Evolutionary conservation across 2,329 filamentous ascomycete genomes (phyloP).

Genomic region (Tricladium varicosporioides): DNA sequence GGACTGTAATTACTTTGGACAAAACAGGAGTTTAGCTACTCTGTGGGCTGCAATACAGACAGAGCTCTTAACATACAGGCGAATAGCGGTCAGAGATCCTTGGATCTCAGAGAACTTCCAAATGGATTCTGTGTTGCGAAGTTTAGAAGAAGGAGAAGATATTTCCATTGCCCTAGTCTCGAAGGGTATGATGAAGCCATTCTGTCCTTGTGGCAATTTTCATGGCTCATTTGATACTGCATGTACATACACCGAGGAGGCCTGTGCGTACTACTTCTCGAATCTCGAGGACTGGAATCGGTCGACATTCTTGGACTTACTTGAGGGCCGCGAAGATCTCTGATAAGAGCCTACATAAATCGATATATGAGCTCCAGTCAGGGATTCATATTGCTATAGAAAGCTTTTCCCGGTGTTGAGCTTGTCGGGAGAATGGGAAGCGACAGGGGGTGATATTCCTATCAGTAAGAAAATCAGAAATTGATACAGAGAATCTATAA

Average conservation of each 20-base stretch:
- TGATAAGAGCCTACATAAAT: no score
- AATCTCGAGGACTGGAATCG: conserved; percentile 14
- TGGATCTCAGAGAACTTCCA: conserved; percentile 16
- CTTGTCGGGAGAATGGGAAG: no score
- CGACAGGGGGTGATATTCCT: no score
- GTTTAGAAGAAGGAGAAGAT: background rate
- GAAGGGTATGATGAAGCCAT: conserved; percentile 10
- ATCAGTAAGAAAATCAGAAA: no score
- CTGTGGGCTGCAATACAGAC: conserved; percentile 37
- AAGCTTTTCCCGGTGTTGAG: no score
- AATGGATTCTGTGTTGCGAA: conserved; percentile 8
- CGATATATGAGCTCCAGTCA: no score
- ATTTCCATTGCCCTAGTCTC: conserved; percentile 2
- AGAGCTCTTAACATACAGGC: conserved; percentile 37
- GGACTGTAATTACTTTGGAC: background rate
- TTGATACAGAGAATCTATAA: no score
- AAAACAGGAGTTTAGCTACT: conserved; percentile 10
- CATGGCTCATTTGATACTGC: background rate
- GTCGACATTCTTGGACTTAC: conserved; percentile 9
- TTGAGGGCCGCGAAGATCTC: no score
- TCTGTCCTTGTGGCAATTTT: conserved; percentile 12
- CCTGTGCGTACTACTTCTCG: conserved; percentile 11
- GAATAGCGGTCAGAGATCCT: conserved; percentile 25
- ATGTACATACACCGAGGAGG: conserved; percentile 8
- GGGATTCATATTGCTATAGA: no score